phyloP scores from a whole-genome alignment of 2,329 filamentous ascomycete species.

The Nemania abortiva region DNA sequence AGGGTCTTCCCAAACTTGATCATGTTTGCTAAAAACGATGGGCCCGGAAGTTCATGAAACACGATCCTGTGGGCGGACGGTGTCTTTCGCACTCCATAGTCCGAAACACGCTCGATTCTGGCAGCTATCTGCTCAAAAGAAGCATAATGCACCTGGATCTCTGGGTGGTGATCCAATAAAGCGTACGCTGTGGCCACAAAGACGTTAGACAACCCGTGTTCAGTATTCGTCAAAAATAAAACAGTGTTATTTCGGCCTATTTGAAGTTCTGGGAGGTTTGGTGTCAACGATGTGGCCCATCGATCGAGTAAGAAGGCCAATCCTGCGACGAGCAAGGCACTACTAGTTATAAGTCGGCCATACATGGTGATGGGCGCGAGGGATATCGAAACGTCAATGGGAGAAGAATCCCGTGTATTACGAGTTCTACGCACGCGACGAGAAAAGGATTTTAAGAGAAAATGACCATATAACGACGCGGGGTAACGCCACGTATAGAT shows the following conservation, averaged over 20 bases:
- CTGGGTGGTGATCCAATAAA: constrained; percentile 39
- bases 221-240: constrained; percentile 39
- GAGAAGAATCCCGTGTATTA: too few species aligned
- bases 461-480: too few species aligned
- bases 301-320: constrained; percentile 15
- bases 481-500: too few species aligned
- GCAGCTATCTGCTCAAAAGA: constrained; percentile 35
- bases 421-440: too few species aligned
- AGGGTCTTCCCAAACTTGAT: neutral
- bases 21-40: constrained; percentile 4
- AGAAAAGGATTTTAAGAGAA: too few species aligned
- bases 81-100: constrained; percentile 15
- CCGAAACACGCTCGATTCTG: constrained; percentile 35
- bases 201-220: constrained; percentile 41
- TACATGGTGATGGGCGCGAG: constrained; percentile 10
- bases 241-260: constrained; percentile 40
- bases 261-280: constrained; percentile 7
- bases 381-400: too few species aligned
- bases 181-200: constrained; percentile 38
- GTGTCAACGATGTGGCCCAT: constrained; percentile 18
- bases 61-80: constrained; percentile 28
- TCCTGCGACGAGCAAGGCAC: constrained; percentile 6
- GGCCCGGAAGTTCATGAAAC: constrained; percentile 35
- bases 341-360: neutral
- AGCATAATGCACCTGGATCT: constrained; percentile 39